Conservation (phyloP, 2,329 filamentous ascomycete genomes). For the Emydomyces testavorans region DNA sequence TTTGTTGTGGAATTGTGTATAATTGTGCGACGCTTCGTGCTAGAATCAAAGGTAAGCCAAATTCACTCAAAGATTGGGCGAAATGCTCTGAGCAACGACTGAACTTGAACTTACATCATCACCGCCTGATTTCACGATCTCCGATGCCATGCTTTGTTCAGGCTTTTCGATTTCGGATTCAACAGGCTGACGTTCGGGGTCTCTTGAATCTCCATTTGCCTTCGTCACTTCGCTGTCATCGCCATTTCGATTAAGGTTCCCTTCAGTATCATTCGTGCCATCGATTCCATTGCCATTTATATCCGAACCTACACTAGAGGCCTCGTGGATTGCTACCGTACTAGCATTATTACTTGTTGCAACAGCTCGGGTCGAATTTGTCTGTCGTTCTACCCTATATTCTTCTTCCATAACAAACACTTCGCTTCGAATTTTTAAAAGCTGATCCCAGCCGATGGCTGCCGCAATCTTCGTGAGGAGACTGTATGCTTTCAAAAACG, state of each 20-base stretch:
- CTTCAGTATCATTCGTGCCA: slow-evolving; percentile 17
- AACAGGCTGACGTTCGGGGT: slow-evolving; percentile 17
- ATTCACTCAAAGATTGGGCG: background rate
- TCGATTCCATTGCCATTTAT: slow-evolving; percentile 27
- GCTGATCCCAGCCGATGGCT: slow-evolving; percentile 94
- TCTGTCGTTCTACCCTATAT: slow-evolving; percentile 64
- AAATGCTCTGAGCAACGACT: background rate
- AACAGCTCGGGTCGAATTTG: slow-evolving; percentile 34
- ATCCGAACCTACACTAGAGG: slow-evolving; percentile 40
- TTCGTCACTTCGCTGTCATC: slow-evolving; percentile 23
- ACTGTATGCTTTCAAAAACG: slow-evolving; percentile 87
- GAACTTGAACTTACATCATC: slow-evolving; percentile 50
- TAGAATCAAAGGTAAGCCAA: slow-evolving; percentile 26
- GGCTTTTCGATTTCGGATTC: slow-evolving; percentile 57
- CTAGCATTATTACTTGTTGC: slow-evolving; percentile 58
- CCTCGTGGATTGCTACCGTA: slow-evolving; percentile 63
- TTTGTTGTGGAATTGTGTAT: slow-evolving; percentile 93
- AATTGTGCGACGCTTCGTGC: slow-evolving; percentile 56
- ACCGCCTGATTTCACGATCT: slow-evolving; percentile 61
- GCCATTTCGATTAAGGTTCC: slow-evolving; percentile 18
- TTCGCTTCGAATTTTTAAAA: slow-evolving; percentile 86
- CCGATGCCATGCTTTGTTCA: slow-evolving; percentile 63
- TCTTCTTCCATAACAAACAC: slow-evolving; percentile 99
- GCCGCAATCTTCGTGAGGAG: slow-evolving; percentile 91
- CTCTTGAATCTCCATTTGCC: slow-evolving; percentile 19